Conservation (phyloP, 495 filamentous ascomycete species). For the Cercophora sp. region DNA sequence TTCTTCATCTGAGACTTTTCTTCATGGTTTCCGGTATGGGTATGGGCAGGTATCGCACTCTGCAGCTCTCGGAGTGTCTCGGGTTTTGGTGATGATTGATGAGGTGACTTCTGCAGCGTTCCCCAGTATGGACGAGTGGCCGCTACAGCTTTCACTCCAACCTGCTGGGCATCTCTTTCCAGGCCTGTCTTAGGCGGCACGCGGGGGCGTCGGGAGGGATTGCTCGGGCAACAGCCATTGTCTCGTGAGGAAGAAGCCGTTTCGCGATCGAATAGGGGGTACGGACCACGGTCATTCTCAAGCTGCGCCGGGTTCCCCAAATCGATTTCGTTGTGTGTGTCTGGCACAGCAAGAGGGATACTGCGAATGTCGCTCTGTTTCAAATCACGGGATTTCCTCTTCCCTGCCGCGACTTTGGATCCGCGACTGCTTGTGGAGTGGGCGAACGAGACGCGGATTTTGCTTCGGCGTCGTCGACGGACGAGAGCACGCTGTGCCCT, state of each 20-base stretch:
- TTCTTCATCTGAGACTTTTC: not conserved
- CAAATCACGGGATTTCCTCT: slow-evolving; percentile 9
- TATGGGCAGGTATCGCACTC: not conserved
- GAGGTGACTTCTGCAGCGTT: slow-evolving; percentile 11
- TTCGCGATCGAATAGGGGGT: slow-evolving; percentile 1
- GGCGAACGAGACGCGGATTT: slow-evolving; percentile 25
- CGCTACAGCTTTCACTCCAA: not conserved
- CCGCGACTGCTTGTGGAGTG: slow-evolving; percentile 14
- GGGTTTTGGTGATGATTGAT: not conserved
- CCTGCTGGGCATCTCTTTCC: not conserved
- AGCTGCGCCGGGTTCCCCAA: slow-evolving; percentile 3
- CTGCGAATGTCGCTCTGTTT: not conserved
- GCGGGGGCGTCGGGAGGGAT: slow-evolving; percentile 14
- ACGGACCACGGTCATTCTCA: slow-evolving; percentile 7
- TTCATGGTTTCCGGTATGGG: not conserved
- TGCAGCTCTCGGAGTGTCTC: not conserved
- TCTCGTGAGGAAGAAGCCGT: slow-evolving; percentile 6
- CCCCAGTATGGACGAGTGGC: slow-evolving; percentile 18
- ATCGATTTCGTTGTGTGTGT: slow-evolving; percentile 3
- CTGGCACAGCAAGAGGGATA: not conserved
- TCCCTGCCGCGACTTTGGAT: not conserved
- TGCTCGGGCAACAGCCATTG: slow-evolving; percentile 15
- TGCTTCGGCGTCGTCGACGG: slow-evolving; percentile 18
- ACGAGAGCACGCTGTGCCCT: slow-evolving; percentile 24
- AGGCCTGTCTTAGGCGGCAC: not conserved